Evolutionary conservation across 1,284 basidiomycete genomes (phyloP), one percentile per base, ranked within the genome.

Genomic region (Ganoderma multipileum): DNA sequence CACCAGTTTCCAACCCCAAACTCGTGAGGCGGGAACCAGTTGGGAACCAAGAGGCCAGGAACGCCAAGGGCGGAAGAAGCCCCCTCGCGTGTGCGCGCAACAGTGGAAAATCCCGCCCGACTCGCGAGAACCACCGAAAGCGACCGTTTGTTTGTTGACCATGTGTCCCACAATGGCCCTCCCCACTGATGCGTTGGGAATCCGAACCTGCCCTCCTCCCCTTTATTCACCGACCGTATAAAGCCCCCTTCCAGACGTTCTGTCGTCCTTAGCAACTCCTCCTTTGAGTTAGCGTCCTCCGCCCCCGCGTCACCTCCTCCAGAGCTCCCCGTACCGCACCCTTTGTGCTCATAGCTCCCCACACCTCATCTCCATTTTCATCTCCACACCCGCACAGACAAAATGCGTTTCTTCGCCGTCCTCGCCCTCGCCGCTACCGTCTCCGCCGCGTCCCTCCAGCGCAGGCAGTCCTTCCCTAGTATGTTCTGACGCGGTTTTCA

Each of bases 381-480:
- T 68, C 71, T 71, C 63, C 63, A 60, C 68, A 67, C 23, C 26
- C 23, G 59, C 68, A 50, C 67, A 57, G 50, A 38, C 75, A 83
- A 65, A 69, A 91, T 92, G 91, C 88, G 85, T 76, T 85, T 88
- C 82, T 68, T 82, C 75, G 77, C 82, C 71, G 54, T 85, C 74
- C 72, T 86, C 76, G 72, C 84, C 72, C 79, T 86, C 72, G 72
- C 79, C 73, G 80, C 80, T 69, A 80, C 80, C 70, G 76, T 82
- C 50, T 79, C 76, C 63, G 76, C 82, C 42, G 72, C 76, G 65
- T 74, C 83, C 61, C 38, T 82, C 69, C 74, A 72, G 39, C 66
- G 73, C 54, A 75, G 79, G 60, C 79, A 84, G 38, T 23, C 58
- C 67, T 76, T 84, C 71, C 85, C 85, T 28, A 63, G 84, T 85